Evolutionary conservation across 371 early-diverging fungal genomes (phyloP), one percentile per base, ranked within the genome.

Genomic region (Chytridiales sp.): DNA sequence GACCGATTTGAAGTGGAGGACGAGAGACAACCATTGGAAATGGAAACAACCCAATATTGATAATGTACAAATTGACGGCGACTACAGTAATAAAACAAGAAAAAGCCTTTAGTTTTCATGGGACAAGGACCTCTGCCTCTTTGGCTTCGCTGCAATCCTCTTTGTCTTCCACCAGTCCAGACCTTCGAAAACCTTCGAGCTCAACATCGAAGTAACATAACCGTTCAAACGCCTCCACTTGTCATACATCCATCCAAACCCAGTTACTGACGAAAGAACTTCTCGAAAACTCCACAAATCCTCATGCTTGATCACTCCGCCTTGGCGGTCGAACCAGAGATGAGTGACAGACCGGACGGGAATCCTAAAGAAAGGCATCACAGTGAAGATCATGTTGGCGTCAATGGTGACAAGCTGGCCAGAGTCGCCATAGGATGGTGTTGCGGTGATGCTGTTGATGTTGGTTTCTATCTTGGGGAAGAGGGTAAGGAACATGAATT

Each of bases 401-500:
- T 64, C 64, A 19, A 64, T 36, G 19, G 50, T 51, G 52, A 58
- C 59, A 39, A 52, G 11, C 24, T 42, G 36, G 27, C 9, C 34
- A 36, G 34, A n/a, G 32, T n/a, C 22, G 57, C 17, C 5, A 17
- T 50, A 21, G n/a, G 44, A 35, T 32, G 24, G 21, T 38, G 35
- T 19, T 3, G 46, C 22, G 13, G 49, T 41, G 44, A 58, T 39
- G 26, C 29, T 15, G n/a, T 35, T 29, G 26, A 61, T 19, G 44
- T 38, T 44, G 32, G 47, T 2, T 2, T 6, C 6, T 27, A 58
- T 32, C 9, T 21, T 1, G 32, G 60, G 59, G 26, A 65, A 32
- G 41, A 59, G 41, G 19, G 59, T 47, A 4, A 59, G 40, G 48
- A 65, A 65, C 48, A 47, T 43, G 41, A 34, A 59, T 41, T 65